These are phyloP conservation scores for Tillandsia fasciculata DNA, from an alignment of 176 grass and related monocot genomes.

Conservation along the genomic window DNA sequence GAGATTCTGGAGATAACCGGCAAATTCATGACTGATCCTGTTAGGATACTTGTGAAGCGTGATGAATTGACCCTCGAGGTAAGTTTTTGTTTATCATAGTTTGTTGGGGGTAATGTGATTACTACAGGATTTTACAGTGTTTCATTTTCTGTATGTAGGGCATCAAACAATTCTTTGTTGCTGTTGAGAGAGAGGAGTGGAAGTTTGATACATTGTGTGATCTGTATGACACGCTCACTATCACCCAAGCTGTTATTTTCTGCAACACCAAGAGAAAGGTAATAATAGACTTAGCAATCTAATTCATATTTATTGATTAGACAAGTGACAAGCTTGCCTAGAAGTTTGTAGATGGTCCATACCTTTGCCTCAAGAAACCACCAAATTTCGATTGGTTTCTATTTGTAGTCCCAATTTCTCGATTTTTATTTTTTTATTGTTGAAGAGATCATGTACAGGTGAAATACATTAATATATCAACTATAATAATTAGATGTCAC, in stretches of 20 bases:
- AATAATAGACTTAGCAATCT: not conserved
- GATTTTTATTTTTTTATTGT: too few relatives aligned
- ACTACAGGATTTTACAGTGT: not conserved
- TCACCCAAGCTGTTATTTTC: slow-evolving; percentile 98
- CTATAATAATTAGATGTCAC: too few relatives aligned
- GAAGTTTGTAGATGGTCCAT: too few relatives aligned
- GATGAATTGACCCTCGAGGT: slow-evolving; percentile 97
- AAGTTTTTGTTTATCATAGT: slow-evolving; percentile 17
- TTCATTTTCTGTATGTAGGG: slow-evolving; percentile 34
- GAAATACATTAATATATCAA: too few relatives aligned
- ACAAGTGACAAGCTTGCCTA: too few relatives aligned
- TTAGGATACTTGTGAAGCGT: slow-evolving; percentile 94
- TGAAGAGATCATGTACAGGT: too few relatives aligned
- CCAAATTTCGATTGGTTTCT: too few relatives aligned
- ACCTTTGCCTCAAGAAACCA: too few relatives aligned
- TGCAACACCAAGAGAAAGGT: slow-evolving; percentile 97
- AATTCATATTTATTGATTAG: not conserved
- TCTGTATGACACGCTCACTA: slow-evolving; percentile 92
- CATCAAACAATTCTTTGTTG: slow-evolving; percentile 97
- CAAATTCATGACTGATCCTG: slow-evolving; percentile 90
- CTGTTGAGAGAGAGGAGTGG: slow-evolving; percentile 97
- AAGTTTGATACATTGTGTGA: slow-evolving; percentile 97
- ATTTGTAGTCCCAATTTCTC: too few relatives aligned
- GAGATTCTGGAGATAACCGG: slow-evolving; percentile 91
- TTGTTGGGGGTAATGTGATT: slow-evolving; percentile 4